These are phyloP conservation scores for Botrytis byssoidea DNA, from an alignment of 2,329 filamentous ascomycete genomes.

Conservation along the genomic window DNA sequence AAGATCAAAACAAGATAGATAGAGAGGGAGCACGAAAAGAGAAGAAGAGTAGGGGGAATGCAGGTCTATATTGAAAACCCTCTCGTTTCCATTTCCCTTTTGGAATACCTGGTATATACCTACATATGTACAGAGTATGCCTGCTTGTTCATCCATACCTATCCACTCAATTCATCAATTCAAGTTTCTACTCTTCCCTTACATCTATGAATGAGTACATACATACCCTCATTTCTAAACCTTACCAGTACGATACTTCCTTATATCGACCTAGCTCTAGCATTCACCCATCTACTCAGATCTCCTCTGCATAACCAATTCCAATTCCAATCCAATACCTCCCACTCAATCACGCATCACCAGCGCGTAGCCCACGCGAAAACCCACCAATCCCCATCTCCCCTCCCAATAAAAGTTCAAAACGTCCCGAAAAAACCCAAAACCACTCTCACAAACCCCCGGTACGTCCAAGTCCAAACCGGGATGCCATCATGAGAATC, in stretches of 20 bases:
- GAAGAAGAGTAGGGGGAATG: neutral
- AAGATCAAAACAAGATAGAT: neutral
- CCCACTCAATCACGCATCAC: neutral
- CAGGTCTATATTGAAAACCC: conserved; percentile 13
- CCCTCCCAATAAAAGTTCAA: neutral
- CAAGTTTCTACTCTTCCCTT: neutral
- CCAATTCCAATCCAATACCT: neutral
- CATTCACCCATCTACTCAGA: neutral
- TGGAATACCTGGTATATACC: neutral
- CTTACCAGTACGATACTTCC: neutral
- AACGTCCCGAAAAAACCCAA: neutral
- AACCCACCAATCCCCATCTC: neutral
- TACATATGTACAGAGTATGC: neutral
- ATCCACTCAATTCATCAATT: neutral
- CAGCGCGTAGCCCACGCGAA: neutral
- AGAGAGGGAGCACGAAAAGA: neutral
- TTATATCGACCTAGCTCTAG: neutral
- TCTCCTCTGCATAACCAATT: neutral
- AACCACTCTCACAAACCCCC: neutral
- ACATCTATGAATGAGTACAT: neutral
- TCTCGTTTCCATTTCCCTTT: neutral
- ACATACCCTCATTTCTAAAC: neutral
- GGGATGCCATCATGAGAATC: neutral
- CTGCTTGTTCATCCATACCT: neutral
- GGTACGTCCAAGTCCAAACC: neutral